These are phyloP conservation scores for Prunus mume DNA, from an alignment of 306 rosid species.

Conservation along the genomic window DNA sequence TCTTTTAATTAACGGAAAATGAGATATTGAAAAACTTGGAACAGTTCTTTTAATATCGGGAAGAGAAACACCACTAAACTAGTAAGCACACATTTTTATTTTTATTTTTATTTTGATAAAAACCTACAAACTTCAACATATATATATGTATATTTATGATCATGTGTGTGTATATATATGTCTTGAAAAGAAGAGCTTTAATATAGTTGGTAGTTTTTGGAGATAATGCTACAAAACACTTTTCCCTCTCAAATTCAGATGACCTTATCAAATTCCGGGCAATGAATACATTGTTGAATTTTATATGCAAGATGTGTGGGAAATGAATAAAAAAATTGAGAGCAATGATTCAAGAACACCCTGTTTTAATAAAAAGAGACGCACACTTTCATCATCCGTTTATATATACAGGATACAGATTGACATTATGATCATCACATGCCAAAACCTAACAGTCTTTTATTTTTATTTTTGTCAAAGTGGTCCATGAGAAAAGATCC, in stretches of 20 bases:
- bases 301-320: not conserved
- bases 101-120: no score
- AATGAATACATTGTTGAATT: not conserved
- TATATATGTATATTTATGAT: not conserved
- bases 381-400: not conserved
- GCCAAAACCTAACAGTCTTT: no score
- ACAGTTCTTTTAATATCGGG: no score
- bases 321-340: not conserved
- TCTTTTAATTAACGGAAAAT: no score
- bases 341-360: not conserved
- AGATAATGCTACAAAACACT: not conserved
- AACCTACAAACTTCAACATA: no score
- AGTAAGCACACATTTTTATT: no score
- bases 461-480: no score
- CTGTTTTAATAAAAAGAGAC: not conserved
- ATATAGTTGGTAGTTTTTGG: not conserved
- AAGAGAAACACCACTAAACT: no score
- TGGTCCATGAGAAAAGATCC: no score
- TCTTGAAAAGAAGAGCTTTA: not conserved
- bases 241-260: slow-evolving; percentile 1
- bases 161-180: no score
- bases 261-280: not conserved
- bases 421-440: not conserved
- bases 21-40: no score
- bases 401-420: not conserved